Percentiles rank a stretch among this genome's conserved stretches.
Conservation (phyloP, 2,329 filamentous ascomycete genomes). For the Aspergillus tubingensis region DNA sequence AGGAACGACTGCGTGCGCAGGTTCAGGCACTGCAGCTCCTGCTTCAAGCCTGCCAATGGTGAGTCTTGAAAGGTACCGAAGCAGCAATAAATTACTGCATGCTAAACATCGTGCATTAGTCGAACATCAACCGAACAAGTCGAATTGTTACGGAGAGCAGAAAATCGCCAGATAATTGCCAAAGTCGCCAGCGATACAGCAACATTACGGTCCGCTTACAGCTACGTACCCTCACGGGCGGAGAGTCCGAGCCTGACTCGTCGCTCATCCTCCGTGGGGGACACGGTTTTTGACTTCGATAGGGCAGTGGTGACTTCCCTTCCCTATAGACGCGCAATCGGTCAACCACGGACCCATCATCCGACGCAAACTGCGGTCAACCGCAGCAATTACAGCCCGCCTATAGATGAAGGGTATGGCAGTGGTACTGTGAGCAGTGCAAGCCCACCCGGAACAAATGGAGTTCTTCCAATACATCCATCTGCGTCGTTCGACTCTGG, state of each 20-base stretch:
- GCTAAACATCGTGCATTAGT: constrained; percentile 20
- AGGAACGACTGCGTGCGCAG: constrained; percentile 39
- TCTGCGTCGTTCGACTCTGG: constrained; percentile 16
- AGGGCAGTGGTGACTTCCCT: constrained; percentile 27
- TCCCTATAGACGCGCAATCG: constrained; percentile 28
- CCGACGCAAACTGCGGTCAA: constrained; percentile 9
- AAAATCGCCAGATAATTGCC: constrained; percentile 38
- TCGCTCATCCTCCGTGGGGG: constrained; percentile 29
- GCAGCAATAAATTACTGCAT: not conserved
- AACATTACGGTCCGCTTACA: constrained; percentile 34
- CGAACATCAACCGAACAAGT: constrained; percentile 39
- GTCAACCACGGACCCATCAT: constrained; percentile 12
- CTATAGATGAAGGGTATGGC: constrained; percentile 32
- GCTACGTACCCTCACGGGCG: constrained; percentile 28
- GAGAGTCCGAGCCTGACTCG: constrained; percentile 29
- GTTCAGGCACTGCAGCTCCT: constrained; percentile 41
- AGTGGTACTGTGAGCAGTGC: constrained; percentile 24
- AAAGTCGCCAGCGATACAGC: constrained; percentile 41
- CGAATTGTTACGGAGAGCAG: constrained; percentile 34
- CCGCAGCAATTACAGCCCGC: constrained; percentile 20
- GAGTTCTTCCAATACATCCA: constrained; percentile 19
- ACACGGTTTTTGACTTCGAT: constrained; percentile 38
- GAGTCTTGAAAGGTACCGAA: constrained; percentile 12
- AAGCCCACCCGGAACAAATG: constrained; percentile 13
- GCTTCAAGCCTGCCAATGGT: constrained; percentile 44